Conservation (phyloP, 352 stramenopile species). For the Phytophthora pinifolia region DNA sequence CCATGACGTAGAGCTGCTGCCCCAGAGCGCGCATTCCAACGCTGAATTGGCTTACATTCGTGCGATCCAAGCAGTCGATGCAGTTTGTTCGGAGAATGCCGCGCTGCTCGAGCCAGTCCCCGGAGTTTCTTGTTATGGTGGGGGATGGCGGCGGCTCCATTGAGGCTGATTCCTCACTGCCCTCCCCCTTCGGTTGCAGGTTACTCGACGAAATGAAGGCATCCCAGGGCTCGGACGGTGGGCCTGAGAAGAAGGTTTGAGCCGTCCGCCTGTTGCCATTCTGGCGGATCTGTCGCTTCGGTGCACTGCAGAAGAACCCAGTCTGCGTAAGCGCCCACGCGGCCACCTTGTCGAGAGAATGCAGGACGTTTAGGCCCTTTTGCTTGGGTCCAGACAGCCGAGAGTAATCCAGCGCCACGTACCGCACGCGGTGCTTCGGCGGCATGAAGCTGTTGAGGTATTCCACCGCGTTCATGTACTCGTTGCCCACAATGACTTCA, state of each 20-base stretch:
- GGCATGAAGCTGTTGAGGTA: conserved; percentile 97
- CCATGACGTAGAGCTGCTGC: conserved; percentile 97
- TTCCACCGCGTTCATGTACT: conserved; percentile 97
- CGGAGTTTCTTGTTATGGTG: conserved; percentile 78
- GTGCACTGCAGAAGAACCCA: conserved; percentile 96
- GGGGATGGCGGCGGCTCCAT: conserved; percentile 43
- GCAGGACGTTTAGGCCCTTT: conserved; percentile 93
- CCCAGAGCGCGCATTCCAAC: conserved; percentile 91
- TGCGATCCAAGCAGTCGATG: conserved; percentile 94
- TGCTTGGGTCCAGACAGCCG: conserved; percentile 89
- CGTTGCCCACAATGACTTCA: conserved; percentile 97
- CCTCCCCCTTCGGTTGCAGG: conserved; percentile 16
- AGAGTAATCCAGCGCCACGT: conserved; percentile 97
- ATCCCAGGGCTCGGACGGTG: conserved; percentile 28
- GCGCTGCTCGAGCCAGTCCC: conserved; percentile 94
- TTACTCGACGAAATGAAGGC: conserved; percentile 18
- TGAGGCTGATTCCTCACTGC: conserved; percentile 12
- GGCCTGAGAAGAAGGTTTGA: conserved; percentile 41
- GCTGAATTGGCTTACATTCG: conserved; percentile 88
- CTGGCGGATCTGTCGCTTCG: conserved; percentile 72
- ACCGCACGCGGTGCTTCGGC: conserved; percentile 93
- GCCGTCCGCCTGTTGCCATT: conserved; percentile 61
- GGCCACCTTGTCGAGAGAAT: conserved; percentile 93
- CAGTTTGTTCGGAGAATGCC: conserved; percentile 99
- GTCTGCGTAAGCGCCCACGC: conserved; percentile 97